Evolutionary conservation across 352 stramenopile genomes (phyloP).

Genomic region (Globisporangium middletonii): DNA sequence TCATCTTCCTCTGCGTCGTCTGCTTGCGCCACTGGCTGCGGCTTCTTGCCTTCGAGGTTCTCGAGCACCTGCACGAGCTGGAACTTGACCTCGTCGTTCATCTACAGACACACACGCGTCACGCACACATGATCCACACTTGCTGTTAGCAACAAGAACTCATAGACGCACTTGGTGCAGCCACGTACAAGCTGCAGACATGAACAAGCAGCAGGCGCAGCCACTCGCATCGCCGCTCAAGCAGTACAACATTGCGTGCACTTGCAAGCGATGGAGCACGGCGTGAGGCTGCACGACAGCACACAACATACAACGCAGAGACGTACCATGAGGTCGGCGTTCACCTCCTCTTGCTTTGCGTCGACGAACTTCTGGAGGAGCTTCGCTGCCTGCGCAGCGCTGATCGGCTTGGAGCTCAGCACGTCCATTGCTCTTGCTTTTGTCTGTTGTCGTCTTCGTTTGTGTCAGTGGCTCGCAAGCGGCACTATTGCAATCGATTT

Average conservation of each 20-base stretch:
- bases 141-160: background rate
- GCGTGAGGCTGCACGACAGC: background rate
- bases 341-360: constrained; percentile 55
- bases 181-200: too few species aligned
- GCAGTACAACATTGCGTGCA: too few species aligned
- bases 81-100: constrained; percentile 74
- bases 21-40: constrained; percentile 4
- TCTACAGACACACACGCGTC: constrained; percentile 23
- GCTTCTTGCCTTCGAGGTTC: constrained; percentile 45
- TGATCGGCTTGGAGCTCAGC: constrained; percentile 53
- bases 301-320: background rate
- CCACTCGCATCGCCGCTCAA: too few species aligned
- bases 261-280: too few species aligned
- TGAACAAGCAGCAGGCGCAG: too few species aligned
- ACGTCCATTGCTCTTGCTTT: constrained; percentile 43
- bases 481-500: background rate
- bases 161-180: background rate
- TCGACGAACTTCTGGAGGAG: constrained; percentile 76
- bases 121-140: too few species aligned
- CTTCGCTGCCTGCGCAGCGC: constrained; percentile 58
- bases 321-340: constrained; percentile 63
- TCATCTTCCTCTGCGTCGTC: background rate
- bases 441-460: background rate
- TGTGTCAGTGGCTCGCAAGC: constrained; percentile 6
- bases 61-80: constrained; percentile 71